Conservation (phyloP, 2,329 filamentous ascomycete species). For the Trichoderma brevicompactum region DNA sequence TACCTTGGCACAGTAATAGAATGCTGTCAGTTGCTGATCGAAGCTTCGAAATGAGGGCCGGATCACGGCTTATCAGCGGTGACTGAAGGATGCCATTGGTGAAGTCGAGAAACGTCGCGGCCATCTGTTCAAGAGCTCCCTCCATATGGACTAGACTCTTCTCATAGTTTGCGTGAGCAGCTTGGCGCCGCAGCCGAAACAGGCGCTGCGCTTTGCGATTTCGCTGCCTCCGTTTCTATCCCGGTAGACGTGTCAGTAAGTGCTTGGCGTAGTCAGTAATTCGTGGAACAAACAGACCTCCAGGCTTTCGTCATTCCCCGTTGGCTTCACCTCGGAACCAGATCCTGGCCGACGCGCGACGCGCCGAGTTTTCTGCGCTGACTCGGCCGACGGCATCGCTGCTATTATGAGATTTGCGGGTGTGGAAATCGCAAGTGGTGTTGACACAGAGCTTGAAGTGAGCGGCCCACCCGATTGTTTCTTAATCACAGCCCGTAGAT, state of each 20-base stretch:
- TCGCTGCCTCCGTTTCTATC: slow-evolving; percentile 20
- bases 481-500: no score
- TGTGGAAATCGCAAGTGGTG: no score
- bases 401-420: no score
- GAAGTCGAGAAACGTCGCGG: slow-evolving; percentile 8
- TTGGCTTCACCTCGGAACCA: neutral
- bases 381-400: neutral
- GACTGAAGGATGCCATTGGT: slow-evolving; percentile 20
- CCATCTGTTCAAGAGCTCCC: slow-evolving; percentile 21
- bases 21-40: slow-evolving; percentile 20
- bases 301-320: slow-evolving; percentile 3
- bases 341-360: neutral
- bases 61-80: slow-evolving; percentile 9
- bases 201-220: slow-evolving; percentile 23
- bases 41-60: slow-evolving; percentile 11
- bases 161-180: slow-evolving; percentile 15
- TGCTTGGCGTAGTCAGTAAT: no score
- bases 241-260: neutral
- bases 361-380: slow-evolving; percentile 1
- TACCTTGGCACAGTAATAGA: slow-evolving; percentile 13
- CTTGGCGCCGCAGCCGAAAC: slow-evolving; percentile 18
- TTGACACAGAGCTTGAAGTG: no score
- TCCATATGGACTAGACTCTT: slow-evolving; percentile 18
- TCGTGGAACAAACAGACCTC: neutral
- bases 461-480: no score